Percentiles rank a stretch among this genome's conserved stretches.
Evolutionary conservation across 768 basidiomycete species (phyloP).

Genomic region (Rhizopogon vesiculosus): DNA sequence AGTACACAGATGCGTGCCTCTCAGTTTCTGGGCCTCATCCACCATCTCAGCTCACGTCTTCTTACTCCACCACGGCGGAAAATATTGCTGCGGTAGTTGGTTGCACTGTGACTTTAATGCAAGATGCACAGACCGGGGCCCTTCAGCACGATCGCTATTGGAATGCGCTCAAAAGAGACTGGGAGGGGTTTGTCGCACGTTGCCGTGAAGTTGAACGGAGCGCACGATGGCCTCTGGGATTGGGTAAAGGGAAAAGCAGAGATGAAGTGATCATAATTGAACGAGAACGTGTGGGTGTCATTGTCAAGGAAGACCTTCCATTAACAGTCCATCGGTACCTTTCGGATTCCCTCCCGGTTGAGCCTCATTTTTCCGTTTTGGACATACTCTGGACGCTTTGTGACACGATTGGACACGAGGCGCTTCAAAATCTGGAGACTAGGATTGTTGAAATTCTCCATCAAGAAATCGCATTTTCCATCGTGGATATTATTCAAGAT

Average conservation of each 20-base stretch:
- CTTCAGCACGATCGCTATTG: constrained; percentile 76
- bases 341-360: constrained; percentile 36
- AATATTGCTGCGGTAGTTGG: constrained; percentile 85
- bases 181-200: constrained; percentile 93
- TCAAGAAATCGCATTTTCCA: constrained; percentile 76
- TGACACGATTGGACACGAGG: constrained; percentile 52
- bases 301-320: constrained; percentile 65
- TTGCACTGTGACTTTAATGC: constrained; percentile 70
- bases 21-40: constrained; percentile 52
- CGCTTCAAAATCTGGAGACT: constrained; percentile 53
- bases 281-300: constrained; percentile 66
- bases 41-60: constrained; percentile 52
- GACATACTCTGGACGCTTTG: constrained; percentile 61
- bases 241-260: constrained; percentile 41
- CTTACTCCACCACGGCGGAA: constrained; percentile 65
- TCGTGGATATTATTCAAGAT: constrained; percentile 69
- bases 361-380: constrained; percentile 53
- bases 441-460: constrained; percentile 60
- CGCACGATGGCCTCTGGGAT: constrained; percentile 73
- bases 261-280: constrained; percentile 61
- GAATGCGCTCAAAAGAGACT: constrained; percentile 84
- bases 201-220: constrained; percentile 88
- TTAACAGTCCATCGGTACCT: constrained; percentile 53
- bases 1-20: constrained; percentile 72
- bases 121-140: constrained; percentile 75